Percentiles rank a stretch among this genome's conserved stretches.
Conservation (phyloP, 1,139 yeast species). For the Scheffersomyces stambukii region DNA sequence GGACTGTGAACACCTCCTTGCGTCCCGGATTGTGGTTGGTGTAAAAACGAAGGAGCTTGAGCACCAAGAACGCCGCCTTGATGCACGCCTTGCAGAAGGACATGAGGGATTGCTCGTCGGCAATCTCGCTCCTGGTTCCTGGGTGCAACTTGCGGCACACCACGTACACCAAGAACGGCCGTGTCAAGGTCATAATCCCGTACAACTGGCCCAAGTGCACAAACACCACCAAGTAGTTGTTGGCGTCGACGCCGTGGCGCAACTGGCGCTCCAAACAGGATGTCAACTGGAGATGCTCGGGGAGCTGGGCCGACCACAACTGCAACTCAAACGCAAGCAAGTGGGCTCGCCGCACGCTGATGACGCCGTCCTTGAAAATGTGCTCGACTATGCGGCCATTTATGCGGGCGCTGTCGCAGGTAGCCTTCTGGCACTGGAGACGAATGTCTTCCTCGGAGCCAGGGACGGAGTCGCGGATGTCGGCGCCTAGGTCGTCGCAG, state of each 20-base stretch:
- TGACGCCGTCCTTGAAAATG: slow-evolving; percentile 26
- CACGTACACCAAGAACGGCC: slow-evolving; percentile 41
- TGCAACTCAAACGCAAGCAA: slow-evolving; percentile 35
- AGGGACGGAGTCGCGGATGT: neutral
- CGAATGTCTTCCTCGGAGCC: slow-evolving; percentile 4
- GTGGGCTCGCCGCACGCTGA: slow-evolving; percentile 30
- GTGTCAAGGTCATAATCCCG: slow-evolving; percentile 37
- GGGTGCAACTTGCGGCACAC: slow-evolving; percentile 10
- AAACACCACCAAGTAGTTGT: slow-evolving; percentile 22
- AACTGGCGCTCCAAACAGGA: slow-evolving; percentile 8
- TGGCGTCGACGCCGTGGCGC: slow-evolving; percentile 10
- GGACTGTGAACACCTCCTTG: slow-evolving; percentile 12
- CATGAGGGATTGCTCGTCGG: slow-evolving; percentile 10
- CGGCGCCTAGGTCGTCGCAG: slow-evolving; percentile 29
- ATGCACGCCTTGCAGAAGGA: slow-evolving; percentile 14
- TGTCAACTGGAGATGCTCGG: slow-evolving; percentile 17
- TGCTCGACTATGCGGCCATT: slow-evolving; percentile 30
- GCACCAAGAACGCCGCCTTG: slow-evolving; percentile 14
- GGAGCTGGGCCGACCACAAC: slow-evolving; percentile 30
- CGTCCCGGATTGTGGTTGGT: slow-evolving; percentile 6
- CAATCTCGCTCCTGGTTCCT: slow-evolving; percentile 9
- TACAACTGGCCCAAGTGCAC: slow-evolving; percentile 37
- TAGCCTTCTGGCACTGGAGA: slow-evolving; percentile 9
- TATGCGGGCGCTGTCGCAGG: slow-evolving; percentile 13
- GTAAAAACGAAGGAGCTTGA: slow-evolving; percentile 11